Evolutionary conservation across 2,329 filamentous ascomycete genomes (phyloP).

Genomic region (Verticillium nonalfalfae): DNA sequence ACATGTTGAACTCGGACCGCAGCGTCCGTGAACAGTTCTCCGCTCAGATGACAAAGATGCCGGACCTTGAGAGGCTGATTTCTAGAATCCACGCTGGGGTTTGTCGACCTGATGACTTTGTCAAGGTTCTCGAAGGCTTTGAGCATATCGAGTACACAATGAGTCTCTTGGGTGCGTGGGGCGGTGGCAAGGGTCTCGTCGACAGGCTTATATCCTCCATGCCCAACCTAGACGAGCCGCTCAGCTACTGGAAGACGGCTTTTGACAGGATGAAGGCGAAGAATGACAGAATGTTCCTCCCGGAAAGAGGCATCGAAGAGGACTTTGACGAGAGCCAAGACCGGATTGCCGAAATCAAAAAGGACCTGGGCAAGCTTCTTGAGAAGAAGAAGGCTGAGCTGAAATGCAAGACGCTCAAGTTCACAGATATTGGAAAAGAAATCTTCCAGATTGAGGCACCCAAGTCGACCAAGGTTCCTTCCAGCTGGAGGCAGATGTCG

Average conservation of each 20-base stretch:
- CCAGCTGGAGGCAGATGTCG: slow-evolving; percentile 93
- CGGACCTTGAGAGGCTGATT: slow-evolving; percentile 88
- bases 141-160: slow-evolving; percentile 97
- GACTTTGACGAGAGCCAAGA: slow-evolving; percentile 85
- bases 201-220: slow-evolving; percentile 77
- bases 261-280: slow-evolving; percentile 80
- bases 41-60: slow-evolving; percentile 81
- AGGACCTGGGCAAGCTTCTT: slow-evolving; percentile 64
- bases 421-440: slow-evolving; percentile 87
- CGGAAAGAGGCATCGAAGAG: slow-evolving; percentile 79
- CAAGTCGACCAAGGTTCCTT: slow-evolving; percentile 77
- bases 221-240: slow-evolving; percentile 70
- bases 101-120: slow-evolving; percentile 89
- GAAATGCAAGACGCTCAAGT: slow-evolving; percentile 67
- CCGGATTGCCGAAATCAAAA: slow-evolving; percentile 67
- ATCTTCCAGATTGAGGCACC: slow-evolving; percentile 94
- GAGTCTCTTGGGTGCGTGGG: slow-evolving; percentile 66
- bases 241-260: slow-evolving; percentile 84
- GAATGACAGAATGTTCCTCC: slow-evolving; percentile 75
- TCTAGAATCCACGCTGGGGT: slow-evolving; percentile 88
- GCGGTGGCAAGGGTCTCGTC: slow-evolving; percentile 75
- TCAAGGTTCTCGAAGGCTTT: slow-evolving; percentile 89
- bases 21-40: slow-evolving; percentile 81
- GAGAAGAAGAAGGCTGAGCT: slow-evolving; percentile 66
- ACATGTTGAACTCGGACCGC: slow-evolving; percentile 80